Base-by-base conservation (phyloP, 2,329 filamentous ascomycete genomes). In the Fusarium bactridioides region DNA sequence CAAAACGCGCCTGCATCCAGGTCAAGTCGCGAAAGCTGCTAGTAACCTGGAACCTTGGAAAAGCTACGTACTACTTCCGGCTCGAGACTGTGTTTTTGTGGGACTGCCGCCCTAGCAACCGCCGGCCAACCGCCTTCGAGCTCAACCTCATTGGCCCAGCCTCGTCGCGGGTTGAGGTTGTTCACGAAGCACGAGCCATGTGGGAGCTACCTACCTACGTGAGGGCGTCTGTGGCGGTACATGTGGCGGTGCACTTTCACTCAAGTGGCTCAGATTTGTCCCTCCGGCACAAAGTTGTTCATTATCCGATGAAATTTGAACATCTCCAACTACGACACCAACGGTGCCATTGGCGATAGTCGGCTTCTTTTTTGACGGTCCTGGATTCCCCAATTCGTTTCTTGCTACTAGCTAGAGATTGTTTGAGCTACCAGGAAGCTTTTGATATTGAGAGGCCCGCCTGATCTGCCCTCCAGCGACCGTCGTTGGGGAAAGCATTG, bases 91-190 rank as follows among this genome's bases (percentile, higher is more conserved):
- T 69, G 65, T 69, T 69, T 69, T 69, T 47, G 35, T 56, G 67
- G 67, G 41, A 25, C 61, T 47, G 19, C 13, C 54, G 38, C 54
- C 67, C 33, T 69, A 37, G 66, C 66, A 88, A 89, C 87, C 78
- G 80, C 86, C 74, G 80, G 76, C 87, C 88, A 91, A 91, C 89
- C 56, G 78, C 77, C 19, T 8, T 43, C 8, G 12, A 11, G 19
- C 45, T 23, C 27, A 38, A 29, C 74, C 29, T 80, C 61, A 87
- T 88, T 88, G 86, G 86, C 44, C 69, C 66, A 73, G 59, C 70
- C 67, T 54, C 70, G 59, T 58, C 65, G 67, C 70, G 71, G 69
- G 70, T 35, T 66, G 64, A 73, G 19, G 33, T 53, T 35, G 21
- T 54, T 45, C 56, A 50, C 43, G 65, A 48, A 61, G 41, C 44